phyloP scores from a whole-genome alignment of 805 yeast species.

The Starmerella vaccinii region DNA sequence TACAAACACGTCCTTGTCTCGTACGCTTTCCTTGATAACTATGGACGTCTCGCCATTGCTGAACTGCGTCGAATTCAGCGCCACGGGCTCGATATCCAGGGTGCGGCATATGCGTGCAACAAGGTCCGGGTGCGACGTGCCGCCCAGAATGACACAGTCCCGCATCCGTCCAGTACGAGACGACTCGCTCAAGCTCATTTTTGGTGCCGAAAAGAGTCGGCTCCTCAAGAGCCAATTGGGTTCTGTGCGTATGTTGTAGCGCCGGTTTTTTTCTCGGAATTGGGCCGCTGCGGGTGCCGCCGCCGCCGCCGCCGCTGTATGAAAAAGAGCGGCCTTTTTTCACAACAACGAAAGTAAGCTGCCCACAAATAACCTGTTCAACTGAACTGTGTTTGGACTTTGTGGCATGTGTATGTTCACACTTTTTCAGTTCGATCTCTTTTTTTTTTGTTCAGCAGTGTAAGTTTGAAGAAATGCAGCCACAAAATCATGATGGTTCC shows the following conservation, averaged over 20 bases:
- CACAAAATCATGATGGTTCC: too few relatives aligned
- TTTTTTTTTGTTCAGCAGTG: too few relatives aligned
- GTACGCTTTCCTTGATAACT: conserved; percentile 72
- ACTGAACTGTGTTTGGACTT: too few relatives aligned
- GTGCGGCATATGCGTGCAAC: conserved; percentile 66
- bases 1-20: conserved; percentile 93
- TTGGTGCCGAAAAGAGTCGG: not conserved
- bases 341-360: too few relatives aligned
- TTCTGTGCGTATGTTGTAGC: not conserved
- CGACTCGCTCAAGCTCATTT: not conserved
- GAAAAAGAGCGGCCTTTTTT: too few relatives aligned
- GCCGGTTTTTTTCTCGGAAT: too few relatives aligned
- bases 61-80: conserved; percentile 41
- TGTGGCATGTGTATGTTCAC: too few relatives aligned
- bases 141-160: conserved; percentile 80
- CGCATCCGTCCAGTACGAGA: conserved; percentile 40
- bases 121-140: conserved; percentile 76
- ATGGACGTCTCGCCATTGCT: conserved; percentile 89
- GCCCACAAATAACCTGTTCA: too few relatives aligned
- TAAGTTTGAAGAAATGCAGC: too few relatives aligned
- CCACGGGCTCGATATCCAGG: conserved; percentile 63
- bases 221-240: not conserved
- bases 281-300: too few relatives aligned
- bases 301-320: not conserved
- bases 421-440: too few relatives aligned